Evolutionary conservation across 441 rosid genomes (phyloP).

Genomic region (Macaranga tanarius): DNA sequence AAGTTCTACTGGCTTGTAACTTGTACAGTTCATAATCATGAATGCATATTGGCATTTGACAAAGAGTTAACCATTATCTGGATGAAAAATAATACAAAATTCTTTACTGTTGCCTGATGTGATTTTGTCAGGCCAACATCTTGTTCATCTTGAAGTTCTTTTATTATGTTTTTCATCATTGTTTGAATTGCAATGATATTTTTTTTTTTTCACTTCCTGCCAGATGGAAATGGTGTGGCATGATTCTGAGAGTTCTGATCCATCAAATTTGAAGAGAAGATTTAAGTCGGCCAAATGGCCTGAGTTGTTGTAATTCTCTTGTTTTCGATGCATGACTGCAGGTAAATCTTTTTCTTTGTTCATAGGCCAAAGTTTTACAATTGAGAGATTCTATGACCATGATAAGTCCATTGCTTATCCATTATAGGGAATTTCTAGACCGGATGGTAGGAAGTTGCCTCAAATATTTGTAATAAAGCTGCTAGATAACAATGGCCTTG

Average conservation of each 20-base stretch:
- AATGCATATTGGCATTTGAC: not conserved
- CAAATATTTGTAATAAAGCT: not conserved
- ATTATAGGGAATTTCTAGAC: not conserved
- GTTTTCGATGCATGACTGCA: conserved; percentile 4
- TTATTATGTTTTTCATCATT: not conserved
- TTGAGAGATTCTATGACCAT: not conserved
- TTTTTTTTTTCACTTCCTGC: conserved; percentile 21
- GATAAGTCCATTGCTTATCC: not conserved
- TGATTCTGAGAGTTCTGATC: conserved; percentile 54
- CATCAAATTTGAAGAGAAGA: conserved; percentile 51
- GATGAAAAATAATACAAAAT: not conserved
- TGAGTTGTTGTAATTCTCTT: conserved; percentile 44
- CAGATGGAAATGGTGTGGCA: conserved; percentile 95
- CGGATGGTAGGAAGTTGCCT: not conserved
- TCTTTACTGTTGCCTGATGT: not conserved
- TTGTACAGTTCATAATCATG: not conserved
- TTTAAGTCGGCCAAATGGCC: conserved; percentile 67
- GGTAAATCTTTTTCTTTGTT: conserved; percentile 19
- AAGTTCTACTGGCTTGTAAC: not conserved
- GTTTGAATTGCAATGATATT: not conserved
- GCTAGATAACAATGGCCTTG: not conserved
- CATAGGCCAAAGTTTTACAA: not conserved
- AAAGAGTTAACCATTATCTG: not conserved
- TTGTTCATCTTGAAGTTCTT: not conserved
- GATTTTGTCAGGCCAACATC: not conserved